Evolutionary conservation across 108 stramenopile genomes (phyloP).

Genomic region (Skeletonema menzelii): DNA sequence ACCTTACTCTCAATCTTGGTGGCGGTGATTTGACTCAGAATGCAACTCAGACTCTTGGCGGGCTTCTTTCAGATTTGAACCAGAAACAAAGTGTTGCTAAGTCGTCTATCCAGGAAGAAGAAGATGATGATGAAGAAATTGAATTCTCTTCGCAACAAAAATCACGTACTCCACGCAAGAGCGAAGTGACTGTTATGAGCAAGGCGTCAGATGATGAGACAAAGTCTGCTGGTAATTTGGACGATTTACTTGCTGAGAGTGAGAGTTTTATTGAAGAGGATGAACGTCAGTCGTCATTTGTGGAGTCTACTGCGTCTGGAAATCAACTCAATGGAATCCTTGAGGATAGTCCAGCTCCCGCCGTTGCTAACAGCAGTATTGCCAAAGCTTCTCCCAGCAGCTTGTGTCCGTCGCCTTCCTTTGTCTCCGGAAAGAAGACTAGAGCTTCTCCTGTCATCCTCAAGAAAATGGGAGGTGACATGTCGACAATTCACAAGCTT

Average conservation of each 20-base stretch:
- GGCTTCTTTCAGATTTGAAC: not conserved
- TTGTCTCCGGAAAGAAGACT: slow-evolving; percentile 36
- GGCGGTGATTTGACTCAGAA: slow-evolving; percentile 5
- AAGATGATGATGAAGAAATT: slow-evolving; percentile 11
- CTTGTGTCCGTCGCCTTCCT: slow-evolving; percentile 40
- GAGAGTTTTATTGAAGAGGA: slow-evolving; percentile 1
- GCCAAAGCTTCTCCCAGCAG: slow-evolving; percentile 5
- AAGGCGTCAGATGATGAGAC: slow-evolving; percentile 1
- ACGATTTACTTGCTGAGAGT: not conserved
- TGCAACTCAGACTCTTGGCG: not conserved
- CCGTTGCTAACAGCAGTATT: not conserved
- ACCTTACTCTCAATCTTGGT: slow-evolving; percentile 4
- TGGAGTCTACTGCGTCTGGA: slow-evolving; percentile 21
- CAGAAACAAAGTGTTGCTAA: not conserved
- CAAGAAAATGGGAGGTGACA: slow-evolving; percentile 36
- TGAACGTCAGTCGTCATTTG: slow-evolving; percentile 12
- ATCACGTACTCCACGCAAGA: slow-evolving; percentile 9
- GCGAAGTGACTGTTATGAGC: not conserved
- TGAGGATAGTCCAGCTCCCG: not conserved
- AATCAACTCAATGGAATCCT: slow-evolving; percentile 16
- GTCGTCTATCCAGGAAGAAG: not conserved
- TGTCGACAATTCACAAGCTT: slow-evolving; percentile 36
- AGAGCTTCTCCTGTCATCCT: slow-evolving; percentile 8
- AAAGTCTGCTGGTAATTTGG: slow-evolving; percentile 2
- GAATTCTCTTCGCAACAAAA: slow-evolving; percentile 10